phyloP scores from a whole-genome alignment of 176 grass and related monocot genomes.

The Oryza nivara region DNA sequence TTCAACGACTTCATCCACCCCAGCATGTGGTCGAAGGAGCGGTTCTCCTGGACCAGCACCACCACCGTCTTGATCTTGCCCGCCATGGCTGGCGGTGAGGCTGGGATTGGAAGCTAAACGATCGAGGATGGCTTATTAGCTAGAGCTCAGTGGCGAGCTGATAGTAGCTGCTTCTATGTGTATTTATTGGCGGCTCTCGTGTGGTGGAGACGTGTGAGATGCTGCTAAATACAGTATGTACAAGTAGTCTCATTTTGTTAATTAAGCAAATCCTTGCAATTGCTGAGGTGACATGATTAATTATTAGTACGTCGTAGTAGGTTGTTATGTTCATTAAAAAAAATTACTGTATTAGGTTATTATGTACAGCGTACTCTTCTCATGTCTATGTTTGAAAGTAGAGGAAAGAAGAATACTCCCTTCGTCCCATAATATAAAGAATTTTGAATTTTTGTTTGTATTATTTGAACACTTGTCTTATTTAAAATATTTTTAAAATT shows the following conservation, averaged over 20 bases:
- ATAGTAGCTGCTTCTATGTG: background rate
- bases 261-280: background rate
- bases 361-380: no score
- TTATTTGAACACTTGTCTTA: no score
- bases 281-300: background rate
- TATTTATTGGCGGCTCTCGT: background rate
- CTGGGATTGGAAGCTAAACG: background rate
- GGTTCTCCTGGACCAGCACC: slow-evolving; percentile 79
- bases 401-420: no score
- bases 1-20: slow-evolving; percentile 80
- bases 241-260: background rate
- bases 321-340: no score
- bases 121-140: background rate
- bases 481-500: no score
- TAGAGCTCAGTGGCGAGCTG: background rate
- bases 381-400: no score
- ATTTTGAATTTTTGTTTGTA: no score
- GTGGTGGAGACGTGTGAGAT: background rate
- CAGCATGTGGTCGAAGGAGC: slow-evolving; percentile 91
- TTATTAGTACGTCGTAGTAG: background rate
- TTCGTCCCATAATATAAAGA: no score
- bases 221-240: no score
- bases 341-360: no score
- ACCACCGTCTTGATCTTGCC: slow-evolving; percentile 83
- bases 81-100: background rate